Percentiles rank a stretch among this genome's conserved stretches.
Conservation (phyloP, 345 rosid species). For the Pugionium dolabratum region DNA sequence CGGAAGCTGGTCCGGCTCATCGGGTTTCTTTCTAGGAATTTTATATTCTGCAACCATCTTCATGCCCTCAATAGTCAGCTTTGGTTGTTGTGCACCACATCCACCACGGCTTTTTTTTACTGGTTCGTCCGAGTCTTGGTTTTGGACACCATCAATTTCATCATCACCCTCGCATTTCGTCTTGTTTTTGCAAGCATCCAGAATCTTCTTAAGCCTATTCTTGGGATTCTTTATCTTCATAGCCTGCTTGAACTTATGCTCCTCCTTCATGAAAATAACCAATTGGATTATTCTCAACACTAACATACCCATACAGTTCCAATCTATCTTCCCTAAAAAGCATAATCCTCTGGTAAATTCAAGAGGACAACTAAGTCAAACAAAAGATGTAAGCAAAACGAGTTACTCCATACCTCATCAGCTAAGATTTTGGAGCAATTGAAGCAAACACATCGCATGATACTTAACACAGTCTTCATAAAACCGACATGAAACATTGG, state of each 20-base stretch:
- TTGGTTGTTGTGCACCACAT: slow-evolving; percentile 92
- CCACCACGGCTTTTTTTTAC: slow-evolving; percentile 84
- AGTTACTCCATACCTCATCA: slow-evolving; percentile 62
- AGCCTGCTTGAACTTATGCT: slow-evolving; percentile 93
- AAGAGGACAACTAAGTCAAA: slow-evolving; percentile 9
- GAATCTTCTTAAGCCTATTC: slow-evolving; percentile 78
- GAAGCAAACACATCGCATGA: slow-evolving; percentile 94
- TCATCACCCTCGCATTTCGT: slow-evolving; percentile 90
- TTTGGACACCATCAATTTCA: slow-evolving; percentile 67
- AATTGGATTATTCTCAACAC: slow-evolving; percentile 25
- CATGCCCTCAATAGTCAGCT: slow-evolving; percentile 91
- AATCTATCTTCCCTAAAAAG: slow-evolving; percentile 2
- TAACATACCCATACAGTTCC: slow-evolving; percentile 5
- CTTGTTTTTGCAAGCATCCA: slow-evolving; percentile 90
- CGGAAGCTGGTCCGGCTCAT: slow-evolving; percentile 91
- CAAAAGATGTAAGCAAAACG: background rate
- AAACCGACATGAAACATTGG: slow-evolving; percentile 96
- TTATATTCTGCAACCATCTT: slow-evolving; percentile 93
- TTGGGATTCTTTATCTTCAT: slow-evolving; percentile 90
- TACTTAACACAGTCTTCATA: slow-evolving; percentile 82
- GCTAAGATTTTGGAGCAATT: slow-evolving; percentile 92
- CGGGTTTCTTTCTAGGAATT: slow-evolving; percentile 68
- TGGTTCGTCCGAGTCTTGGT: slow-evolving; percentile 70
- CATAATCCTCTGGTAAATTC: background rate
- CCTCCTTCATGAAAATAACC: slow-evolving; percentile 61